Conservation (phyloP, 176 grass and related monocot genomes). For the Tillandsia leiboldiana region DNA sequence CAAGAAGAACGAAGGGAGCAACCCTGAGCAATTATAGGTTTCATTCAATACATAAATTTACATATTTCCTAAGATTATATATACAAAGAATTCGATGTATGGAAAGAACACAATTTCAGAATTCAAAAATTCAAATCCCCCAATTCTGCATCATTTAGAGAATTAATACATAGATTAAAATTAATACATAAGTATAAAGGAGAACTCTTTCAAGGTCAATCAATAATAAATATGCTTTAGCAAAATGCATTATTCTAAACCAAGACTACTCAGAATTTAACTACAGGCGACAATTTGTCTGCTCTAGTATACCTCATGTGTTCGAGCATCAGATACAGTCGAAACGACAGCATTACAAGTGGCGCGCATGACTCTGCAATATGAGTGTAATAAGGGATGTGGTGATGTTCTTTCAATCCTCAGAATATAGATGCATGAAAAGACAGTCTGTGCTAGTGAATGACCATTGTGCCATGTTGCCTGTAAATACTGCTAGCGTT, state of each 20-base stretch:
- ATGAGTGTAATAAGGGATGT: slow-evolving; percentile 81
- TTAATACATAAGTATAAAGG: not conserved
- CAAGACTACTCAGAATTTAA: not conserved
- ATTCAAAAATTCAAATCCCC: too few relatives aligned
- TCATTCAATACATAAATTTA: too few relatives aligned
- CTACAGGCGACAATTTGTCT: not conserved
- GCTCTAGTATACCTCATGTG: slow-evolving; percentile 65
- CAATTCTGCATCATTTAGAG: not conserved
- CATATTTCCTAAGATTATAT: too few relatives aligned
- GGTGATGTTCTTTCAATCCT: slow-evolving; percentile 87
- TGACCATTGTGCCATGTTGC: slow-evolving; percentile 95
- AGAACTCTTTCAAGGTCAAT: not conserved
- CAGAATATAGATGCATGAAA: slow-evolving; percentile 93
- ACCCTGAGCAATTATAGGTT: too few relatives aligned
- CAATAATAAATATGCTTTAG: not conserved
- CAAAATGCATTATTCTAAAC: not conserved
- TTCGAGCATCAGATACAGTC: slow-evolving; percentile 64
- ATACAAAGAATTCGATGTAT: not conserved
- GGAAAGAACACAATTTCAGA: not conserved
- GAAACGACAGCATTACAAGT: slow-evolving; percentile 81
- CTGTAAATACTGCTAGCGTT: slow-evolving; percentile 26
- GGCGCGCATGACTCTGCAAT: slow-evolving; percentile 74
- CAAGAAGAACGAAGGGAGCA: too few relatives aligned
- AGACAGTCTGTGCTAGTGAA: slow-evolving; percentile 82
- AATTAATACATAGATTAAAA: not conserved